Evolutionary conservation across 2,329 filamentous ascomycete species (phyloP).

Genomic region (Ophiocordyceps australis): DNA sequence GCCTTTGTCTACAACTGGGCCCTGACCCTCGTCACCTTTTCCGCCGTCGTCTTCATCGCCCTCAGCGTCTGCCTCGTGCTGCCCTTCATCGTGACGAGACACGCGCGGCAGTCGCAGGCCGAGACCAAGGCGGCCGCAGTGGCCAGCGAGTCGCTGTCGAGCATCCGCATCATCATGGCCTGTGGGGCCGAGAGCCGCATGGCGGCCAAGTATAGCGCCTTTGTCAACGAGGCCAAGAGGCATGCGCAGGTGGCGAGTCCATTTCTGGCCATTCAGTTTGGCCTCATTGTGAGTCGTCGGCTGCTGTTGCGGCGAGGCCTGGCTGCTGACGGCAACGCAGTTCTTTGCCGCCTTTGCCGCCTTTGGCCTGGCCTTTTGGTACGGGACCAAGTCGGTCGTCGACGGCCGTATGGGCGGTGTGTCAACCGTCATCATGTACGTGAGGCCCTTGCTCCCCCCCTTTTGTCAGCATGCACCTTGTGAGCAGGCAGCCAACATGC

Average conservation of each 20-base stretch:
- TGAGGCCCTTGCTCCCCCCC: background rate
- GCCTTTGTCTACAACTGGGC: slow-evolving; percentile 40
- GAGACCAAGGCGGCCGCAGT: slow-evolving; percentile 40
- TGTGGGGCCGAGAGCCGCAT: slow-evolving; percentile 41
- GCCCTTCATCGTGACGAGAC: slow-evolving; percentile 36
- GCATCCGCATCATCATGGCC: slow-evolving; percentile 42
- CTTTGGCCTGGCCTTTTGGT: slow-evolving; percentile 45
- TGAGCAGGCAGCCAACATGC: background rate
- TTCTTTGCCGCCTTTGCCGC: slow-evolving; percentile 34
- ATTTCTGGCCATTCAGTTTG: slow-evolving; percentile 31
- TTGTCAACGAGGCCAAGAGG: slow-evolving; percentile 32
- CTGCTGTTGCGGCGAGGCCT: background rate
- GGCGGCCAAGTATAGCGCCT: slow-evolving; percentile 30
- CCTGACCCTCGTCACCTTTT: slow-evolving; percentile 38
- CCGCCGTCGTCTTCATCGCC: slow-evolving; percentile 35
- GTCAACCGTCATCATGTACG: slow-evolving; percentile 36
- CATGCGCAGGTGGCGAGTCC: slow-evolving; percentile 30
- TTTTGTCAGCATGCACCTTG: background rate
- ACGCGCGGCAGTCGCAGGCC: slow-evolving; percentile 15
- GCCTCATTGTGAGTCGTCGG: slow-evolving; percentile 19
- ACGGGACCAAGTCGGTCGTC: slow-evolving; percentile 31
- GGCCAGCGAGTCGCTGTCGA: slow-evolving; percentile 40
- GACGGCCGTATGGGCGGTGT: slow-evolving; percentile 27
- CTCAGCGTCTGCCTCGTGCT: slow-evolving; percentile 28
- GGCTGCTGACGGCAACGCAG: slow-evolving; percentile 8